Evolutionary conservation across 768 basidiomycete species (phyloP).

Genomic region (Rhizopogon sp.): DNA sequence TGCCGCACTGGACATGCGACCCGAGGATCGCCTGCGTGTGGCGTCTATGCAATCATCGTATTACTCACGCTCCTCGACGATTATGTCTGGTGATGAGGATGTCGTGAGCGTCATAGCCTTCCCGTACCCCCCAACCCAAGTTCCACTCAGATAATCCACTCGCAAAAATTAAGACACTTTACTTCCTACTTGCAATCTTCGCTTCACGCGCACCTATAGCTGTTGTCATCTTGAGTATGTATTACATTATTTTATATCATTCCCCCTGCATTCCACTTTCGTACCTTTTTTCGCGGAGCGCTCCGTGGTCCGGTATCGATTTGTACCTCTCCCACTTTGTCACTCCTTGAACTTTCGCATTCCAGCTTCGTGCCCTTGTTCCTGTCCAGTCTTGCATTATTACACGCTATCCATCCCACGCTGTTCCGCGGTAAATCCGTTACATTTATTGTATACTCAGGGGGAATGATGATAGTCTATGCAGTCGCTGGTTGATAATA

Average conservation of each 20-base stretch:
- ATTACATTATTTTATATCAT: conserved; percentile 5
- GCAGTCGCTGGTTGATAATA: neutral
- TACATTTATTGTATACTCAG: neutral
- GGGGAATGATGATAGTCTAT: neutral
- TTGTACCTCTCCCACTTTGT: conserved; percentile 1
- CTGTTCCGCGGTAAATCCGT: neutral
- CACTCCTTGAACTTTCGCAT: conserved; percentile 1
- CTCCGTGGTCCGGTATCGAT: conserved; percentile 3
- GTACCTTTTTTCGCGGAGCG: neutral
- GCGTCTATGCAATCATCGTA: conserved; percentile 55
- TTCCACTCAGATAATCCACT: conserved; percentile 6
- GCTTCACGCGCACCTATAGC: conserved; percentile 1
- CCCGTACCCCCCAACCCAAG: conserved; percentile 24
- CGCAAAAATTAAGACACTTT: neutral
- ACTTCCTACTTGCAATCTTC: neutral
- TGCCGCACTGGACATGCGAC: conserved; percentile 53
- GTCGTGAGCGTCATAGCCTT: conserved; percentile 21
- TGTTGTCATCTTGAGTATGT: conserved; percentile 8
- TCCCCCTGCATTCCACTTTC: neutral
- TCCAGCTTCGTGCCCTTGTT: conserved; percentile 6
- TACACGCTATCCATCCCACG: neutral
- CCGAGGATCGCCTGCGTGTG: conserved; percentile 46
- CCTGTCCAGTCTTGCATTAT: conserved; percentile 2
- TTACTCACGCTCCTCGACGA: conserved; percentile 24
- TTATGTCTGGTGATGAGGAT: conserved; percentile 15